Percentiles rank a stretch among this genome's conserved stretches.
phyloP scores from a whole-genome alignment of 2,329 filamentous ascomycete species.

The Colletotrichum aenigma region DNA sequence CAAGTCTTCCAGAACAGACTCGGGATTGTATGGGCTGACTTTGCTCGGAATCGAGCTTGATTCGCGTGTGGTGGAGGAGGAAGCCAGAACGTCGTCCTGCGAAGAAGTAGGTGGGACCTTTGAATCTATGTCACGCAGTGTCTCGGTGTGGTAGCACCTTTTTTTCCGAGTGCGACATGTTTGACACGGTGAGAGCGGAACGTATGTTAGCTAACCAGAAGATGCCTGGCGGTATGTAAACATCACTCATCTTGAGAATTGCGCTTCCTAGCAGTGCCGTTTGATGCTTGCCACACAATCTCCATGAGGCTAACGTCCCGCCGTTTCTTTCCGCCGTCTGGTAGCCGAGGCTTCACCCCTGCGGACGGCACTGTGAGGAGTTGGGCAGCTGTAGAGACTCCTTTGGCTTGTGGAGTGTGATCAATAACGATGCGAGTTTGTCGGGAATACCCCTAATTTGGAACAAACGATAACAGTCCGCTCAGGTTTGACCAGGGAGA shows the following conservation, averaged over 20 bases:
- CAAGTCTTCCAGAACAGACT: conserved; percentile 21
- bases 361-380: not conserved
- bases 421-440: not conserved
- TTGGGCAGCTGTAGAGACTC: not conserved
- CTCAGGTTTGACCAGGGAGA: not conserved
- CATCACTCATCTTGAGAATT: conserved; percentile 12
- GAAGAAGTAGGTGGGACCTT: not conserved
- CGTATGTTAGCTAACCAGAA: not conserved
- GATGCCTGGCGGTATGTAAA: no score
- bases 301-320: not conserved
- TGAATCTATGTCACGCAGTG: not conserved
- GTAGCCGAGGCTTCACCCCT: not conserved
- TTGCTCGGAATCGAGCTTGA: conserved; percentile 10
- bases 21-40: conserved; percentile 23
- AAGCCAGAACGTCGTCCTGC: not conserved
- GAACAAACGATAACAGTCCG: not conserved
- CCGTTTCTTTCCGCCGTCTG: not conserved
- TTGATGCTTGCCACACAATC: conserved; percentile 14
- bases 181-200: conserved; percentile 9
- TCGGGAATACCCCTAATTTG: not conserved
- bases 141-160: conserved; percentile 19
- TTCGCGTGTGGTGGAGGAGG: not conserved
- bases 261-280: not conserved
- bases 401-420: not conserved
- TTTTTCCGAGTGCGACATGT: conserved; percentile 23